Evolutionary conservation across 1,284 basidiomycete genomes (phyloP), one percentile per base, ranked within the genome.

Genomic region (Malassezia obtusa): DNA sequence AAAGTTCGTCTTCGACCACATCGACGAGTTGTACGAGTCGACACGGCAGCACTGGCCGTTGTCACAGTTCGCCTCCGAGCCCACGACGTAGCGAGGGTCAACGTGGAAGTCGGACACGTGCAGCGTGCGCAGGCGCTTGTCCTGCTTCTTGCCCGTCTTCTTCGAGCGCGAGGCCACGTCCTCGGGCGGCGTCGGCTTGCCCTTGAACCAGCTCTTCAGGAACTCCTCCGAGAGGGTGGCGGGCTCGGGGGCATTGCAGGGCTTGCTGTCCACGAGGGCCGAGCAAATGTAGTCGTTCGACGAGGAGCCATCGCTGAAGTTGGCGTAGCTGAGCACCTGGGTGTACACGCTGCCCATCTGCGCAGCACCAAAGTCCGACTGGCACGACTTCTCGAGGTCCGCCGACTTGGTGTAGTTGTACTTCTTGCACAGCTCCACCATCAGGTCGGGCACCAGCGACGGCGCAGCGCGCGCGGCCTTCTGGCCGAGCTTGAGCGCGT

Each of bases 31-130:
- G 67, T 77, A 77, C 45, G 77, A 78, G 62, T 81, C 80, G 25
- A 75, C 71, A 30, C 86, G 79, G 66, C 86, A 88, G 75, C 86
- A 88, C 4, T 81, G 74, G 17, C 80, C 80, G n/a, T 78, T 78
- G 22, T 81, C 82, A 66, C 86, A 87, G 64, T 84, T 83, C 8
- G 81, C 84, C 73, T 88, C 86, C 3, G 83, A 76, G n/a, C 83
- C 83, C 30, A 81, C 86, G 10, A 83, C 78, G 68, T 81, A 88
- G 28, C 84, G 83, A 80, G 86, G 82, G 67, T 88, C 86, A 46
- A 88, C 75, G 73, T 88, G 86, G 56, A 86, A 77, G 65, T 88
- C 86, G 0, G 84, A 86, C 14, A 87, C 61, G 65, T 88, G 86
- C 41, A 87, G 74, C 2, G 87, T 82, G 64, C 84, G 85, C 37